These are phyloP conservation scores for Carex arenaria DNA, from an alignment of 202 grass and related monocot species.

Conservation along the genomic window DNA sequence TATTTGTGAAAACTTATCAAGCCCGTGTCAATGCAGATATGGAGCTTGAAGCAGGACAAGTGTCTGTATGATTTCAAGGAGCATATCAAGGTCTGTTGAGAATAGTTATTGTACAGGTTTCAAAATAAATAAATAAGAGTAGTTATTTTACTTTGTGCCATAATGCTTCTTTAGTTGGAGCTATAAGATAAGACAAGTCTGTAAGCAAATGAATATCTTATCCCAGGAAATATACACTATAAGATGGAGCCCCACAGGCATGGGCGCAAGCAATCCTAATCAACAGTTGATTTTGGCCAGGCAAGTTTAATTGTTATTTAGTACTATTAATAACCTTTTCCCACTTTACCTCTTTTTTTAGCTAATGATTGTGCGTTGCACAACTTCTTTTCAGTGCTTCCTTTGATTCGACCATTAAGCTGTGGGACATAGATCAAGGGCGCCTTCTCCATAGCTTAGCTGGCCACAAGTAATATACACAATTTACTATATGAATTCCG, in stretches of 20 bases:
- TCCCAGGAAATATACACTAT: constrained; percentile 94
- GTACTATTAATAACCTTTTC: neutral
- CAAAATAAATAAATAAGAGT: neutral
- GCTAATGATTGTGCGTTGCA: constrained; percentile 20
- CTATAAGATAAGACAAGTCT: neutral
- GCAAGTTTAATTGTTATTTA: constrained; percentile 29
- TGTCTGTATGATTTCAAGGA: constrained; percentile 85
- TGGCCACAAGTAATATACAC: constrained; percentile 60
- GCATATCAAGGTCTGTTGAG: constrained; percentile 64
- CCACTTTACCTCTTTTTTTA: constrained; percentile 1
- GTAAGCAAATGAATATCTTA: constrained; percentile 27
- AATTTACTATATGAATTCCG: neutral
- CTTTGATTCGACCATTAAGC: constrained; percentile 95
- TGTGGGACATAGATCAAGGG: constrained; percentile 88
- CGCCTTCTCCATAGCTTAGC: constrained; percentile 75
- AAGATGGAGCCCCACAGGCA: constrained; percentile 91
- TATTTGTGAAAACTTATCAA: neutral
- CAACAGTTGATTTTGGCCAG: constrained; percentile 91
- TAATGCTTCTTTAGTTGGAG: neutral
- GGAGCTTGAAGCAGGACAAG: constrained; percentile 95
- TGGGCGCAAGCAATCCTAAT: constrained; percentile 75
- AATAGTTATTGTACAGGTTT: neutral
- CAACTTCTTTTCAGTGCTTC: constrained; percentile 51
- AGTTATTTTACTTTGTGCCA: constrained; percentile 8
- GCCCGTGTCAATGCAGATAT: constrained; percentile 52